Conservation (phyloP, 176 grass and related monocot species). For the Cenchrus purpureus region DNA sequence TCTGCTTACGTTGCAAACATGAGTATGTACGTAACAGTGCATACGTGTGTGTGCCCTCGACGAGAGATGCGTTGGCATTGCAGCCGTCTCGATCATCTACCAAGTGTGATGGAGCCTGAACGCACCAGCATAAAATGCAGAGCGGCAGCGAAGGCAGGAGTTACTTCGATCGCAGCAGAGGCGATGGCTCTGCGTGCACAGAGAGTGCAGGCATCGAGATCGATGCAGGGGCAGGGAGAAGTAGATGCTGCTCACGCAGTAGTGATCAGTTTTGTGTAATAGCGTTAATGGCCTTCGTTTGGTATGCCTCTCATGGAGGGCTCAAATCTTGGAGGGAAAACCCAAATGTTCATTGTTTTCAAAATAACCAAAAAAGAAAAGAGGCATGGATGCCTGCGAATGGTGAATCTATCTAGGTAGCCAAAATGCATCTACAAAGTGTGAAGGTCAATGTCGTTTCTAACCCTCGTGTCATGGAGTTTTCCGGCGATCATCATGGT, state of each 20-base stretch:
- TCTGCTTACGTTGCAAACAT: not conserved
- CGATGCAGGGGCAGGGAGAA: conserved; percentile 4
- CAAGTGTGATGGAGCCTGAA: conserved; percentile 7
- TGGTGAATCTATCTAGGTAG: no score
- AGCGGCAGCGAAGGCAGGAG: conserved; percentile 16
- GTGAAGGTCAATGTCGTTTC: no score
- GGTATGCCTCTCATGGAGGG: not conserved
- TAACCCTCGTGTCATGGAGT: no score
- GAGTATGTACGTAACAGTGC: not conserved
- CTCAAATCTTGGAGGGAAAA: not conserved
- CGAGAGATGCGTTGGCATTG: not conserved
- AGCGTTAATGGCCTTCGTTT: conserved; percentile 36
- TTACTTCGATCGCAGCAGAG: conserved; percentile 33
- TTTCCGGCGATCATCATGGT: no score
- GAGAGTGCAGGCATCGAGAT: not conserved
- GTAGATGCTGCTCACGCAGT: conserved; percentile 22
- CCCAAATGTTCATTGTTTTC: no score
- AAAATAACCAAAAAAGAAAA: no score
- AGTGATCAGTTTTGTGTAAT: not conserved
- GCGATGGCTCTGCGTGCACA: not conserved
- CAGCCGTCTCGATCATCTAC: conserved; percentile 31
- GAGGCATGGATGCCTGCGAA: no score
- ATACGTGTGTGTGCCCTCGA: conserved; percentile 30
- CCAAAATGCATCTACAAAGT: no score
- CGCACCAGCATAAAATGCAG: not conserved